These are phyloP conservation scores for Seiridium cupressi DNA, from an alignment of 2,329 filamentous ascomycete species.

Conservation along the genomic window DNA sequence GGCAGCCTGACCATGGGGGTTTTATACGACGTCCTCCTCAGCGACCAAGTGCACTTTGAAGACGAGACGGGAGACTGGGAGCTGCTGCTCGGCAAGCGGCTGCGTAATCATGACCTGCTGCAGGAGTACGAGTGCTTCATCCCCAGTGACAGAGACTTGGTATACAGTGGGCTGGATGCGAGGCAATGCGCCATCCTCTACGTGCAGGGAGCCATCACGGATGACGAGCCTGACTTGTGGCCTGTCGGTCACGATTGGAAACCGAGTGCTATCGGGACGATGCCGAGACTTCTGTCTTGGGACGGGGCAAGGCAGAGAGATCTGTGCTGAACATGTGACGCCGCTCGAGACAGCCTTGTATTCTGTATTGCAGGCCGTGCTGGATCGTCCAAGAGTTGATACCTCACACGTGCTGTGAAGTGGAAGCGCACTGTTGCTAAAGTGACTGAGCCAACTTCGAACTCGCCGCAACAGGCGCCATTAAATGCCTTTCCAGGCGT, in stretches of 20 bases:
- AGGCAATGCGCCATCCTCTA: conserved; percentile 18
- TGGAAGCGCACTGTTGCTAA: too few relatives aligned
- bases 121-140: conserved; percentile 19
- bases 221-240: background rate
- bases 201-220: conserved; percentile 13
- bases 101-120: conserved; percentile 17
- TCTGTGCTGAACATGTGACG: too few relatives aligned
- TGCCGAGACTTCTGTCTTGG: background rate
- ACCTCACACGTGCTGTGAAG: too few relatives aligned
- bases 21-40: conserved; percentile 18
- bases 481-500: too few relatives aligned
- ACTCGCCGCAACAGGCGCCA: too few relatives aligned
- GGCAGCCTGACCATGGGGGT: conserved; percentile 19
- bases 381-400: too few relatives aligned
- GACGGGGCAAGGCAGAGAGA: background rate
- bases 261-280: background rate
- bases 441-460: too few relatives aligned
- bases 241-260: background rate
- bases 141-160: conserved; percentile 14
- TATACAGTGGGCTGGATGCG: conserved; percentile 14
- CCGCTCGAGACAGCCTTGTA: too few relatives aligned
- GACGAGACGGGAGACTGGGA: conserved; percentile 19
- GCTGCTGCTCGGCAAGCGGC: conserved; percentile 15
- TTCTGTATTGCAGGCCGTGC: too few relatives aligned
- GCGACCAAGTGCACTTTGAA: conserved; percentile 10